Evolutionary conservation across 176 grass and related monocot species (phyloP).

Genomic region (Leersia perrieri): DNA sequence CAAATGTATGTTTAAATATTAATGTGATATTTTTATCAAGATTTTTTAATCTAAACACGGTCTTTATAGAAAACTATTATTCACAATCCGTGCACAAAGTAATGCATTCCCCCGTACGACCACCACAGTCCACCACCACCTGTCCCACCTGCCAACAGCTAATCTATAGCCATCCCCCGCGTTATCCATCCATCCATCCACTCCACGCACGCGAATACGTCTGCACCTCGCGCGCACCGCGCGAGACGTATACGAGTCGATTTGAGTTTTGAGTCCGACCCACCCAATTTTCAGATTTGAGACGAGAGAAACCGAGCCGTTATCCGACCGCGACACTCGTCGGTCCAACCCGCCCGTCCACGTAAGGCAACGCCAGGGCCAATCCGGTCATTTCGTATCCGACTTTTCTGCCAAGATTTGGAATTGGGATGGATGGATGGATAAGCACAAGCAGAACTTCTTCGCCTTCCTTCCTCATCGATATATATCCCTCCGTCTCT

Average conservation of each 20-base stretch:
- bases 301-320: conserved; percentile 19
- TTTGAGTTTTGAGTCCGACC: too few relatives aligned
- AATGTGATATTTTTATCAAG: too few relatives aligned
- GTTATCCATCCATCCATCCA: background rate
- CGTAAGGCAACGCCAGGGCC: background rate
- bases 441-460: conserved; percentile 41
- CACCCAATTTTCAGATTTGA: background rate
- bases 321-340: conserved; percentile 9
- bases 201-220: background rate
- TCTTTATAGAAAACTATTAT: too few relatives aligned
- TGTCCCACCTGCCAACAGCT: background rate
- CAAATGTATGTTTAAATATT: too few relatives aligned
- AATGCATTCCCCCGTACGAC: background rate
- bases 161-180: too few relatives aligned
- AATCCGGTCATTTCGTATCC: conserved; percentile 12
- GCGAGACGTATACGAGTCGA: background rate
- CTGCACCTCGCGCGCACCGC: background rate
- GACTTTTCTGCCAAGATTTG: too few relatives aligned
- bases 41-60: too few relatives aligned
- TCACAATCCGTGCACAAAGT: too few relatives aligned
- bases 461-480: background rate
- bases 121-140: background rate
- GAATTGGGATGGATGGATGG: too few relatives aligned
- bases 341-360: background rate
- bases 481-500: background rate